Evolutionary conservation across 352 stramenopile species (phyloP).

Genomic region (Phytopythium oedochilum): DNA sequence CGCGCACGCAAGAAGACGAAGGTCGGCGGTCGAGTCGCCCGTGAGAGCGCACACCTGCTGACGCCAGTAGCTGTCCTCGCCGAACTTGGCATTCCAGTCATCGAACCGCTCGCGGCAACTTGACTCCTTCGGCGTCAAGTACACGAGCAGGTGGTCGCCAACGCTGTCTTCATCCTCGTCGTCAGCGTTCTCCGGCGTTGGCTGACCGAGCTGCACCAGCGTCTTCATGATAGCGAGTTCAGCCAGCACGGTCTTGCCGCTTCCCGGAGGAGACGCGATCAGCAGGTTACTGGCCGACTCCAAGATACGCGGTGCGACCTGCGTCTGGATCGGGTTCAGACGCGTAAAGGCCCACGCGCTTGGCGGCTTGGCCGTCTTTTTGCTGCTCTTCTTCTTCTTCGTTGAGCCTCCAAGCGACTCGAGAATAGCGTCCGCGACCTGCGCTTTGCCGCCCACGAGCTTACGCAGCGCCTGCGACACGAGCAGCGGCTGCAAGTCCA

Average conservation of each 20-base stretch:
- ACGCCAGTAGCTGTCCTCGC: constrained; percentile 66
- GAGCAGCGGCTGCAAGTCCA: constrained; percentile 97
- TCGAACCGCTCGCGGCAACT: constrained; percentile 60
- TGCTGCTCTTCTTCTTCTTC: constrained; percentile 7
- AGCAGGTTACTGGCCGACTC: constrained; percentile 95
- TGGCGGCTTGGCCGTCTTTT: constrained; percentile 28
- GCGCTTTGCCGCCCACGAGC: constrained; percentile 56
- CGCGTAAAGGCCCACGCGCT: constrained; percentile 81
- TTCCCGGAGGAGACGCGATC: constrained; percentile 93
- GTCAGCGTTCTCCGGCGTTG: constrained; percentile 40
- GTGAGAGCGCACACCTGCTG: constrained; percentile 91
- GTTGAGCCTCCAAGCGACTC: constrained; percentile 16
- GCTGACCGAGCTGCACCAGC: constrained; percentile 52
- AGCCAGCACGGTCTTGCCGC: constrained; percentile 92
- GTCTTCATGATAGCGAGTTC: constrained; percentile 97
- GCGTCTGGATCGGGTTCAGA: constrained; percentile 99
- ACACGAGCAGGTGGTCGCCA: constrained; percentile 87
- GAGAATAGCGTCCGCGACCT: constrained; percentile 45
- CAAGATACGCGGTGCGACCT: constrained; percentile 94
- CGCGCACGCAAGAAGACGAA: constrained; percentile 87
- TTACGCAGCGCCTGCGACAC: constrained; percentile 87
- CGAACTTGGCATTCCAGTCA: constrained; percentile 87
- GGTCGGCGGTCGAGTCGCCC: constrained; percentile 92
- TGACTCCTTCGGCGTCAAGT: constrained; percentile 90
- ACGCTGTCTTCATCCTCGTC: constrained; percentile 11